Base-by-base conservation (phyloP, 306 rosid species). In the Cucumis hystrix region DNA sequence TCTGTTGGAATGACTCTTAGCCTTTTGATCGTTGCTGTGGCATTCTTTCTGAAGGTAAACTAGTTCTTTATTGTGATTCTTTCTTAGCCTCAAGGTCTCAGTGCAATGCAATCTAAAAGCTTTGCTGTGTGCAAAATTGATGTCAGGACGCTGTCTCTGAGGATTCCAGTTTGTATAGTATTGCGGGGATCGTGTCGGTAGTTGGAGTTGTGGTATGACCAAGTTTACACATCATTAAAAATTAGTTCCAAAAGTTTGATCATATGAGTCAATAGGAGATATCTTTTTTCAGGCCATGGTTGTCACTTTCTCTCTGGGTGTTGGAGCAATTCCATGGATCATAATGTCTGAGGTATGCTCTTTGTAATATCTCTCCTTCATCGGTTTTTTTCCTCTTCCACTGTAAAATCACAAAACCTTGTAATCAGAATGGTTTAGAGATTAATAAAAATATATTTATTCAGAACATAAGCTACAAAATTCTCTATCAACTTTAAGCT, bases 281-380 rank as follows among this genome's bases (percentile, higher is more conserved):
- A 79, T 78, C 65, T 80, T 72, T 82, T 76, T 82, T 79, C 77
- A 91, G 98, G 96, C 87, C 72, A 84, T 94, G 97, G 97, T 95
- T 49, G 83, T 84, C 77, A 17, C 90, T 43, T 95, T 95, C 86
- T 95, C 99, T 71, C 75, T 95, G 81, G 99, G 99, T 80, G 0
- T 95, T 75, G 99, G 99, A 84, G 96, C 96, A 75, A 95, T 95
- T 87, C 99, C 99, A 72, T 95, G 97, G 99, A 75, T 95, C 79
- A 95, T 95, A 89, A 95, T 95, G 97, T 95, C 99, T 18, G 99
- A 95, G 97, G 99, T 95, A 91, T 77, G 81, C 23, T 39, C 40
- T 8, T 49, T 25, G 13, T 45, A 12, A 40, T 25, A 71, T 33
- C 37, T 33, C 33, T 30, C 33, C 33, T 30, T 30, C 33, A 30